Evolutionary conservation across 768 basidiomycete species (phyloP), one percentile per base, ranked within the genome.

Genomic region (Lepiota brunneoincarnata): DNA sequence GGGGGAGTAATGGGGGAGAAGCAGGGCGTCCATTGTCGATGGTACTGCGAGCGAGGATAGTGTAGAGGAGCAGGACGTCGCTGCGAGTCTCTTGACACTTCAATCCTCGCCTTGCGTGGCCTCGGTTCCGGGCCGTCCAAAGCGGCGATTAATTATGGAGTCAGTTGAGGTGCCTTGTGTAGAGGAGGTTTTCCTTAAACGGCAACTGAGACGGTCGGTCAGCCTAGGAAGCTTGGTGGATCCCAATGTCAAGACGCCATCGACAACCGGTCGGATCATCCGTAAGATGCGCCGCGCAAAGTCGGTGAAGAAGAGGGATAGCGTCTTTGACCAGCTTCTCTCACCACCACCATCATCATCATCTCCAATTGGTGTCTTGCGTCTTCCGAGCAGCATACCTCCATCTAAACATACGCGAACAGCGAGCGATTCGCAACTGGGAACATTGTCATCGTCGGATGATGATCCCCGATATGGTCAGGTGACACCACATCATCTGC

Each of bases 401-500:
- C 7, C 39, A 14, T 17, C 26, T 12, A 40, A 48, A 38, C 54
- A 14, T 60, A 59, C 18, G 47, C 49, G 40, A 56, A 62, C 28
- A 35, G 42, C 44, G 44, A 55, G 53, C 20, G 49, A 47, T 24
- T 18, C 51, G n/a, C 46, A 45, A 10, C 15, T 35, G 15, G 41
- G 17, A 35, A 4, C 24, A 20, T 28, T 26, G 2, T 63, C 72
- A 11, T 82, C 83, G 2, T 87, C 86, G 2, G 87, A 89, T 59
- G 85, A 90, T 54, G 84, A 87, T 57, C 78, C 76, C 0, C 74
- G 76, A 56, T 55, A 81, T 23, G 85, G 86, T 0, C 84, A 87
- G 64, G 83, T 87, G 15, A 87, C 84, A 0, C 86, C 87, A n/a
- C 78, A 79, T 56, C 83, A 83, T 60, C 66, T 89, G 28, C 79